Evolutionary conservation across 176 grass and related monocot species (phyloP).

Genomic region (Melocanna baccifera): DNA sequence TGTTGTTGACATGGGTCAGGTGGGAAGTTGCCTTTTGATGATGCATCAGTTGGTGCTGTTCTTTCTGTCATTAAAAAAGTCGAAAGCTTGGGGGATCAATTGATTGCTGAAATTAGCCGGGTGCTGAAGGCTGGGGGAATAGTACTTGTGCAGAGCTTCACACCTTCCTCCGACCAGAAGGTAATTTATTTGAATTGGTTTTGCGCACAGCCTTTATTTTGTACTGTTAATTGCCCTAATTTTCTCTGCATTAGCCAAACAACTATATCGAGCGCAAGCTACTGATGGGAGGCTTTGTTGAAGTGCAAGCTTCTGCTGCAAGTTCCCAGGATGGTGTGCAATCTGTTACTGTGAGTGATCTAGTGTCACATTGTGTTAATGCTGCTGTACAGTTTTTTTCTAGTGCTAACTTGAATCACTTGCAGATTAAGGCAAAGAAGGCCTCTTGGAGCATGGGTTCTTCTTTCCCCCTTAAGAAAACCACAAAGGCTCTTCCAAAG

Average conservation of each 20-base stretch:
- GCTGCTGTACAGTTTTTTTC: neutral
- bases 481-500: constrained; percentile 58
- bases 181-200: constrained; percentile 25
- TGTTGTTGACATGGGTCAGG: constrained; percentile 33
- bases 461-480: constrained; percentile 76
- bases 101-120: constrained; percentile 58
- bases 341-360: constrained; percentile 51
- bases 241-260: constrained; percentile 43
- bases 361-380: neutral
- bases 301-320: constrained; percentile 57
- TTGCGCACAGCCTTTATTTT: neutral
- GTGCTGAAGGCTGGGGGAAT: constrained; percentile 71
- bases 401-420: neutral
- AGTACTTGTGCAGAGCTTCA: constrained; percentile 51
- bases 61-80: constrained; percentile 44
- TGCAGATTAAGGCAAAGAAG: constrained; percentile 84
- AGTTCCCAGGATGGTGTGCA: constrained; percentile 36
- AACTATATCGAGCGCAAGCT: constrained; percentile 66
- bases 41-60: constrained; percentile 58
- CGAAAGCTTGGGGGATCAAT: constrained; percentile 52
- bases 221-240: neutral
- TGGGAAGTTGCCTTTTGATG: constrained; percentile 58
- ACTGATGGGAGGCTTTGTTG: constrained; percentile 66
- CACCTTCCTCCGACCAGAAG: constrained; percentile 43
- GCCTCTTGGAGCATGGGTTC: constrained; percentile 79